A percentile compares a stretch with the other conserved stretches of the same genome.
These are phyloP conservation scores for Pichia sp. DNA, from an alignment of 1,139 yeast genomes.

Conservation along the genomic window DNA sequence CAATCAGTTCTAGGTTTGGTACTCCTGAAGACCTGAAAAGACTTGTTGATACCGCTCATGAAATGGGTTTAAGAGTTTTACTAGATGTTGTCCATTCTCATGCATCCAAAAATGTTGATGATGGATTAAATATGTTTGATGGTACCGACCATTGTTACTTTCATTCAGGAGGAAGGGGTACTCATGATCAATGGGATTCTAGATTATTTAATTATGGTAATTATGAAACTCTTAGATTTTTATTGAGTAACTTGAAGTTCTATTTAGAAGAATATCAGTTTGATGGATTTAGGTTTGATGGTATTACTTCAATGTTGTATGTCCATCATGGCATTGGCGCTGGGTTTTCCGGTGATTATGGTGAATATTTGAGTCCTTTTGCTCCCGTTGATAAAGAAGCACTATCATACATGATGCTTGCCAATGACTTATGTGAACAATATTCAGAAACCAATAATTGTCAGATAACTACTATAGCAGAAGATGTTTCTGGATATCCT, in stretches of 20 bases:
- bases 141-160: slow-evolving; percentile 95
- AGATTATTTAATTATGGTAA: slow-evolving; percentile 84
- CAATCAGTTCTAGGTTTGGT: slow-evolving; percentile 82
- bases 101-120: slow-evolving; percentile 88
- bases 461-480: slow-evolving; percentile 76
- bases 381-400: slow-evolving; percentile 83
- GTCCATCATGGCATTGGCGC: slow-evolving; percentile 82
- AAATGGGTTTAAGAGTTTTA: slow-evolving; percentile 76
- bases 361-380: slow-evolving; percentile 76
- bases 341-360: slow-evolving; percentile 87
- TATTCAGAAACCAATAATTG: slow-evolving; percentile 30
- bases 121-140: slow-evolving; percentile 88
- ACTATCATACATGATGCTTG: slow-evolving; percentile 76
- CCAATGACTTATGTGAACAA: slow-evolving; percentile 64
- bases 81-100: slow-evolving; percentile 95
- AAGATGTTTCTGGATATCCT: slow-evolving; percentile 97
- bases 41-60: slow-evolving; percentile 86
- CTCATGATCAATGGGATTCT: slow-evolving; percentile 92
- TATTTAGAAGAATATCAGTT: slow-evolving; percentile 77
- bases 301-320: slow-evolving; percentile 91
- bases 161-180: slow-evolving; percentile 80
- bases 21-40: slow-evolving; percentile 92
- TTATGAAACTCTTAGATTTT: slow-evolving; percentile 83
- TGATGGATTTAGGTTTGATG: slow-evolving; percentile 96
- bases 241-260: slow-evolving; percentile 80